Percentiles rank a stretch among this genome's conserved stretches.
Conservation (phyloP, 148 eudicot genomes). For the Vaccinium darrowii region DNA sequence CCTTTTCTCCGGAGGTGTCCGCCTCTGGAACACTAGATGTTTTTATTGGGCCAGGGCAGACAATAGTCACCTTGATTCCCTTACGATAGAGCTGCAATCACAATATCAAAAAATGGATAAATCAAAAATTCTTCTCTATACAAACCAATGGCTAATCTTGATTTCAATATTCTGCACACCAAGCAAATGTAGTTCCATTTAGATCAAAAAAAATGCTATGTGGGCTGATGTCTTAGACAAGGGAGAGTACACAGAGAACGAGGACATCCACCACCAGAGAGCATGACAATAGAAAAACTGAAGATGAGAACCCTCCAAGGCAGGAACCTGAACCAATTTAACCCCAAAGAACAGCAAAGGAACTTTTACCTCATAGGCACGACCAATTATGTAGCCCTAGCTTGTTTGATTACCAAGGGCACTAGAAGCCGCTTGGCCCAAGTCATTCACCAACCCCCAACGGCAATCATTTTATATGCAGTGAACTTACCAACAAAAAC, state of each 20-base stretch:
- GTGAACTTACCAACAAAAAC: too few species aligned
- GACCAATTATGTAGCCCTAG: not conserved
- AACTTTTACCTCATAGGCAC: not conserved
- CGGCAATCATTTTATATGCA: too few species aligned
- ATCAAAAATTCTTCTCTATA: not conserved
- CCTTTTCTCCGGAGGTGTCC: conserved; percentile 40
- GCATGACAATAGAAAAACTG: not conserved
- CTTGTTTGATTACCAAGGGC: not conserved
- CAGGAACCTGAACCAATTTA: not conserved
- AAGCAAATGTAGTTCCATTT: not conserved
- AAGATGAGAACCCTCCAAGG: not conserved
- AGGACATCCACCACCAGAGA: not conserved
- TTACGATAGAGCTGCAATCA: conserved; percentile 60
- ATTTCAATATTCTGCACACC: not conserved
- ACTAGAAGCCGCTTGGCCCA: not conserved
- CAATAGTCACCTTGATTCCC: conserved; percentile 89
- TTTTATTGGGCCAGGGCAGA: conserved; percentile 93
- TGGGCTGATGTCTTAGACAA: not conserved
- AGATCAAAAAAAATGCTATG: not conserved
- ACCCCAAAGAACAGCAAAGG: not conserved
- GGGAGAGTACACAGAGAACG: not conserved
- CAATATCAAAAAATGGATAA: conserved; percentile 12
- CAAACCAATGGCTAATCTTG: not conserved
- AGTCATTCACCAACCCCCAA: not conserved
- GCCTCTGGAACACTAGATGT: conserved; percentile 50